These are phyloP conservation scores for Hygrophoropsis aurantiaca DNA, from an alignment of 768 basidiomycete species.

Conservation along the genomic window DNA sequence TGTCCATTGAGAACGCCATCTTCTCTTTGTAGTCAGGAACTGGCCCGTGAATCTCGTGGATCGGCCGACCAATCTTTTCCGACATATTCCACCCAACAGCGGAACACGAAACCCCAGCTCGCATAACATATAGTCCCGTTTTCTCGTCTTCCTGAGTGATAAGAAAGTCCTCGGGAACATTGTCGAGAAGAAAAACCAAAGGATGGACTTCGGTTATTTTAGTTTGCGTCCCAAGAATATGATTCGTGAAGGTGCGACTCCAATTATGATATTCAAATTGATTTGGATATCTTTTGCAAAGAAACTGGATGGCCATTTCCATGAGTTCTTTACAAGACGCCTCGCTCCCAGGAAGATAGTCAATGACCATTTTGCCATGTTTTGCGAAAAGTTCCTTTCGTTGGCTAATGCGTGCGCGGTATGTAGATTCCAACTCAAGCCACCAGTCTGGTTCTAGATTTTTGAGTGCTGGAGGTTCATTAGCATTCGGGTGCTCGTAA, in stretches of 20 bases:
- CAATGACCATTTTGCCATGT: conserved; percentile 42
- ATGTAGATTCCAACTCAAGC: conserved; percentile 57
- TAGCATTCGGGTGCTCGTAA: neutral
- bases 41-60: conserved; percentile 46
- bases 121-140: conserved; percentile 43
- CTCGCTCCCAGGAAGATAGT: conserved; percentile 49
- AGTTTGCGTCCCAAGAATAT: conserved; percentile 35
- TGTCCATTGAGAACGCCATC: conserved; percentile 48
- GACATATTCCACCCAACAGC: conserved; percentile 49
- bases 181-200: conserved; percentile 44
- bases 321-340: conserved; percentile 50
- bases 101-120: conserved; percentile 47
- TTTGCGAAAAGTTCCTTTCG: conserved; percentile 37
- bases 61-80: conserved; percentile 46
- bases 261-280: conserved; percentile 41
- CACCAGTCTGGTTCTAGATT: conserved; percentile 53
- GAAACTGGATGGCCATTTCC: conserved; percentile 55
- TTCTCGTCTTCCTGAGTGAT: conserved; percentile 41
- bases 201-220: conserved; percentile 33
- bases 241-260: conserved; percentile 41
- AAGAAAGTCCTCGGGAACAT: conserved; percentile 54
- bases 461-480: conserved; percentile 38
- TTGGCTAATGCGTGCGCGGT: conserved; percentile 42
- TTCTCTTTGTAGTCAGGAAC: conserved; percentile 53
- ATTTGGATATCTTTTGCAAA: conserved; percentile 56